Base-by-base conservation (phyloP, 2,329 filamentous ascomycete genomes). In the Pseudofabraea citricarpa region DNA sequence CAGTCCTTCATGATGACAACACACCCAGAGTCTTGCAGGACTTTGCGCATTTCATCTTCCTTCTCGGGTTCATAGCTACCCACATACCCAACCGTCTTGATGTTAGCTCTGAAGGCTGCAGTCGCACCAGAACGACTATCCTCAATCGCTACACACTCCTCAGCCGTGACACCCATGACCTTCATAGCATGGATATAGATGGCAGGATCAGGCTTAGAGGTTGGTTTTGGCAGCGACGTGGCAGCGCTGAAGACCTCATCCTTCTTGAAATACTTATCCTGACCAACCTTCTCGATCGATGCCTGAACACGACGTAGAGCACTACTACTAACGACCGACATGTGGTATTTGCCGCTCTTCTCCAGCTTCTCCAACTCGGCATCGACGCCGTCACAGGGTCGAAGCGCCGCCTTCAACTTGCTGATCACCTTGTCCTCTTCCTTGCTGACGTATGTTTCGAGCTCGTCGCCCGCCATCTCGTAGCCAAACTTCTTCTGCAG, bases 171-270 rank as follows among this genome's bases (percentile, higher is more conserved):
- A 49, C 83, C 84, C 40, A 94, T 74, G 61, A 79, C 70, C 67
- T 89, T 69, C 61, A 90, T 78, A 18, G 90, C 86, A 64, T 84
- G 77, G 51, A 89, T 68, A 71, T 95, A 95, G 67, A 95, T 85
- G 54, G 87, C 87, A 15, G 90, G 90, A 67, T 95, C 87, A 13
- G 90, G 90, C 77, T 95, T 95, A 66, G 81, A 87, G 43, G 87
- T 90, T n/a, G 90, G 90, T 59, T 73, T 79, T 45, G 78, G 71
- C 55, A 95, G 76, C 46, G 83, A 88, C 23, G 83, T 87, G 45
- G 88, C 88, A 43, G 90, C 90, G 35, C 83, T 88, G 76, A 86
- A 95, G 63, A 95, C 75, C 54, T 81, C 75, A 55, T 87, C 77
- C 21, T 74, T 68, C n/a, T 71, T 70, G 71, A 95, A 95, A 75